A percentile compares a stretch with the other conserved stretches of the same genome.
Evolutionary conservation across 345 rosid species (phyloP).

Genomic region (Populus simonii): DNA sequence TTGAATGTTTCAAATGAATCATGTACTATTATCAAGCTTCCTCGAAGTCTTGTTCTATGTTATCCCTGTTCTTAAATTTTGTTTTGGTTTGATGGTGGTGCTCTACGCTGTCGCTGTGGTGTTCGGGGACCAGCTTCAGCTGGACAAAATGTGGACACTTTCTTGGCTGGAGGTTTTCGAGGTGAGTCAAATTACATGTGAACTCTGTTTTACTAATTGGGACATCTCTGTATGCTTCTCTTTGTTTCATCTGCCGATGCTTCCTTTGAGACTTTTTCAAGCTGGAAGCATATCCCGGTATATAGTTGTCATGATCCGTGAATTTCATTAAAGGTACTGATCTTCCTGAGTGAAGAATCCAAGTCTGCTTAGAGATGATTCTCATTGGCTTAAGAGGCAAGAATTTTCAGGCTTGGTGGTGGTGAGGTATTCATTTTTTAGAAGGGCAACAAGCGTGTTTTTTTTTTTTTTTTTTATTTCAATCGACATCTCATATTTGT

Average conservation of each 20-base stretch:
- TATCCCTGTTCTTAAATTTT: conserved; percentile 12
- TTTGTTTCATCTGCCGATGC: conserved; percentile 8
- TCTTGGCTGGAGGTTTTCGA: conserved; percentile 11
- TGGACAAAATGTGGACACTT: conserved; percentile 17
- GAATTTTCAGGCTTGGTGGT: not conserved
- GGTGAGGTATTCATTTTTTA: not conserved
- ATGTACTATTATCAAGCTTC: not conserved
- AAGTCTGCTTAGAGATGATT: not conserved
- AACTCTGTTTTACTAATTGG: conserved; percentile 1
- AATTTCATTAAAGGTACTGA: not conserved
- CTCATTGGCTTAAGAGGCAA: not conserved
- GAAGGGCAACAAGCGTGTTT: not conserved
- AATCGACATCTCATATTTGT: not conserved
- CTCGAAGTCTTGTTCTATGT: not conserved
- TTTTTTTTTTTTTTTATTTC: not conserved
- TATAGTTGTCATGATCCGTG: not conserved
- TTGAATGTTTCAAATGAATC: not conserved
- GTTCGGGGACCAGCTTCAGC: conserved; percentile 21
- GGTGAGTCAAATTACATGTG: conserved; percentile 16
- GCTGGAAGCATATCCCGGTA: not conserved
- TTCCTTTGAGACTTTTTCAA: not conserved
- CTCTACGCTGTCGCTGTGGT: not conserved
- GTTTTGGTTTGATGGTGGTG: conserved; percentile 11
- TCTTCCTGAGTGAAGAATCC: not conserved
- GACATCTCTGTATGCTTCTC: conserved; percentile 20